Evolutionary conservation across 2,329 filamentous ascomycete species (phyloP).

Genomic region (Aspergillus sp.): DNA sequence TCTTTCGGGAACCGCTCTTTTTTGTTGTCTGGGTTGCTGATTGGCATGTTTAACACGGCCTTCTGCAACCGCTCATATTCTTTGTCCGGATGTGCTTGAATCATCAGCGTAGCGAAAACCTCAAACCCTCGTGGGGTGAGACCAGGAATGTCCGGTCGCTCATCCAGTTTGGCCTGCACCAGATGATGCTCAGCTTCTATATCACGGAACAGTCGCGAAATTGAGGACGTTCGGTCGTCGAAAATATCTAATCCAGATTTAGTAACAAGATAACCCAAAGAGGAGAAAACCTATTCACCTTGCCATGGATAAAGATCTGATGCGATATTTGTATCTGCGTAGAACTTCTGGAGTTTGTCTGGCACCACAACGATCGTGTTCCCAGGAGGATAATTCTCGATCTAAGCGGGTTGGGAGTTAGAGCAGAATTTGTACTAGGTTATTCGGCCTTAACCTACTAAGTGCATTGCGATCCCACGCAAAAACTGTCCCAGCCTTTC

Average conservation of each 20-base stretch:
- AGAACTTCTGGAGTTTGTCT: slow-evolving; percentile 72
- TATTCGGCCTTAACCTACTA: slow-evolving; percentile 53
- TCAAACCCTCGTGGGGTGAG: slow-evolving; percentile 69
- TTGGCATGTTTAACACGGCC: slow-evolving; percentile 69
- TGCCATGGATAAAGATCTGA: slow-evolving; percentile 69
- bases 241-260: slow-evolving; percentile 51
- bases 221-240: slow-evolving; percentile 52
- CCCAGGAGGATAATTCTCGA: slow-evolving; percentile 67
- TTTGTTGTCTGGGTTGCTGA: slow-evolving; percentile 64
- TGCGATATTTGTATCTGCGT: slow-evolving; percentile 63
- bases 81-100: slow-evolving; percentile 72
- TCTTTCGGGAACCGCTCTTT: slow-evolving; percentile 77
- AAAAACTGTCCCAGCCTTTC: slow-evolving; percentile 68
- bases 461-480: slow-evolving; percentile 69
- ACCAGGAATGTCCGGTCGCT: slow-evolving; percentile 61
- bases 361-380: slow-evolving; percentile 72
- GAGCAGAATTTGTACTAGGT: neutral
- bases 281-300: slow-evolving; percentile 46
- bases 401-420: slow-evolving; percentile 45
- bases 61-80: slow-evolving; percentile 70
- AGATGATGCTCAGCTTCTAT: slow-evolving; percentile 63
- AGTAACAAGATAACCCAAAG: slow-evolving; percentile 1
- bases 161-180: slow-evolving; percentile 54
- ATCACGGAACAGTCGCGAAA: slow-evolving; percentile 59
- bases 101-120: slow-evolving; percentile 70